These are phyloP conservation scores for Diplodia mutila DNA, from an alignment of 2,329 filamentous ascomycete genomes.

Conservation along the genomic window DNA sequence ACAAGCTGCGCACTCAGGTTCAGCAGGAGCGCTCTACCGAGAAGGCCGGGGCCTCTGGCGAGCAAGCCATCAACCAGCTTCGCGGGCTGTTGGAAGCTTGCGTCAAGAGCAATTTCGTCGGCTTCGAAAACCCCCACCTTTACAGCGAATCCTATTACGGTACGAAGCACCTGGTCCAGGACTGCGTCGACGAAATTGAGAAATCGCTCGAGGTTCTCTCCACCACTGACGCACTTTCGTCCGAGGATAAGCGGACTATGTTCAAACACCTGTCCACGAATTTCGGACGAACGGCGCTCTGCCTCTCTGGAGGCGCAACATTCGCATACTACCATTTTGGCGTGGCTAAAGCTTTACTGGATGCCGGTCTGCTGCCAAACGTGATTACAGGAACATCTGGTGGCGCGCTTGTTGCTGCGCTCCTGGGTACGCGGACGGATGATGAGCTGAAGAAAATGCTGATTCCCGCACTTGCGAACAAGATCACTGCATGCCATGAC, in stretches of 20 bases:
- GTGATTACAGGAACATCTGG: conserved; percentile 97
- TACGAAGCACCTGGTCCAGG: conserved; percentile 92
- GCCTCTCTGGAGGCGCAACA: conserved; percentile 87
- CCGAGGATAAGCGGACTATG: conserved; percentile 75
- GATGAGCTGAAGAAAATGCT: conserved; percentile 85
- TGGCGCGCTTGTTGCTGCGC: conserved; percentile 83
- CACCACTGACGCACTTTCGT: conserved; percentile 66
- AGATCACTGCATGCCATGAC: conserved; percentile 86
- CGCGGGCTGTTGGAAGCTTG: conserved; percentile 81
- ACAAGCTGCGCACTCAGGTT: conserved; percentile 59
- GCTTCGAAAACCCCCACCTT: conserved; percentile 89
- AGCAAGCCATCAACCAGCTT: conserved; percentile 71
- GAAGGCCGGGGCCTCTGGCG: conserved; percentile 31
- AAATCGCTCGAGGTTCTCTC: conserved; percentile 69
- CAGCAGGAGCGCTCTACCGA: conserved; percentile 59
- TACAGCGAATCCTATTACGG: conserved; percentile 98
- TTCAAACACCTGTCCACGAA: conserved; percentile 92
- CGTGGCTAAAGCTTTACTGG: conserved; percentile 84
- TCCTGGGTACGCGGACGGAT: conserved; percentile 88
- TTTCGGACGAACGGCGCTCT: conserved; percentile 89
- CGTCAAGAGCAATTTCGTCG: conserved; percentile 96
- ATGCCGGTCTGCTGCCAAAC: conserved; percentile 82
- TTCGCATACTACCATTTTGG: conserved; percentile 98
- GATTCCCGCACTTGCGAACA: conserved; percentile 81
- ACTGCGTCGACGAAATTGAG: conserved; percentile 84